Conservation (phyloP, 257 asterid species). For the Nicotiana noctiflora region DNA sequence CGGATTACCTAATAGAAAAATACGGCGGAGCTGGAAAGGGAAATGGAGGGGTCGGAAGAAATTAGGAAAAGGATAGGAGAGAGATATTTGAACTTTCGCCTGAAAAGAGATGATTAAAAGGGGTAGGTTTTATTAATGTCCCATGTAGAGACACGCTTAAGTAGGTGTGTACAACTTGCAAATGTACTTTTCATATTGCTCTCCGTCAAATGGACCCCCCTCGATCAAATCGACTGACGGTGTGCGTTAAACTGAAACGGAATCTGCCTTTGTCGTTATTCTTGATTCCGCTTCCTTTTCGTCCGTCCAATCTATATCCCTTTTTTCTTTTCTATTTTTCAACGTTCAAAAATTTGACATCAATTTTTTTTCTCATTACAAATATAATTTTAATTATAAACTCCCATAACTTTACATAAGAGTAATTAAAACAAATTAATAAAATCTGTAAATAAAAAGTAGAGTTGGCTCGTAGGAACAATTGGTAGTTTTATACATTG, state of each 20-base stretch:
- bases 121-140: neutral
- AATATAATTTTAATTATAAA: too few species aligned
- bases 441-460: too few species aligned
- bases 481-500: too few species aligned
- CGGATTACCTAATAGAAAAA: neutral
- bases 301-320: neutral
- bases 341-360: neutral
- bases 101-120: neutral
- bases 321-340: neutral
- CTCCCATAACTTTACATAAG: too few species aligned
- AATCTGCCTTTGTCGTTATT: neutral
- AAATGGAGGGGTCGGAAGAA: neutral
- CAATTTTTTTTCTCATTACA: too few species aligned
- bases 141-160: slow-evolving; percentile 13
- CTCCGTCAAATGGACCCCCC: slow-evolving; percentile 20
- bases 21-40: neutral
- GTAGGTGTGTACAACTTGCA: slow-evolving; percentile 3
- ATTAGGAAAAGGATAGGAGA: neutral
- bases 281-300: neutral
- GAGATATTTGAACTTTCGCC: neutral
- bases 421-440: too few species aligned
- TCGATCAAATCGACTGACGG: slow-evolving; percentile 20
- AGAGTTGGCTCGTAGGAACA: too few species aligned
- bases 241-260: neutral
- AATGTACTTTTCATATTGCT: neutral